Percentiles rank a stretch among this genome's conserved stretches.
phyloP scores from a whole-genome alignment of 1,284 basidiomycete species.

The Cutaneotrichosporon sp. region DNA sequence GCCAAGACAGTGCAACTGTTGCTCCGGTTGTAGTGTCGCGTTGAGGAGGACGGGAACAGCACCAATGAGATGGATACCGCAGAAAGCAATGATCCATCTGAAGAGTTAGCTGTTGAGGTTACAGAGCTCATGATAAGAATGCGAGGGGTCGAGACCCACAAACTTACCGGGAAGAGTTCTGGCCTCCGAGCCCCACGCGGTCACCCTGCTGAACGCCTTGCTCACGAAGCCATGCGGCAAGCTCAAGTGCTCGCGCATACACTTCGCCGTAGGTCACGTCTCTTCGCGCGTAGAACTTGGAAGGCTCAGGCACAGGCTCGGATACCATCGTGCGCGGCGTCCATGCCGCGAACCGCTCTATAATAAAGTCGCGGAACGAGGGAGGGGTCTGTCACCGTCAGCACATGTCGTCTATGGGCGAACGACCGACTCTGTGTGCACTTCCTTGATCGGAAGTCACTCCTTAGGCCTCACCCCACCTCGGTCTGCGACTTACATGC shows the following conservation, averaged over 20 bases:
- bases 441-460: too few species aligned
- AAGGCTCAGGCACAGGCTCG: slow-evolving; percentile 21
- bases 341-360: not conserved
- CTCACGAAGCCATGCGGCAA: slow-evolving; percentile 32
- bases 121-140: too few species aligned
- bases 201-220: slow-evolving; percentile 30
- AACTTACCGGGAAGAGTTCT: slow-evolving; percentile 26
- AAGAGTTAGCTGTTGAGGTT: too few species aligned
- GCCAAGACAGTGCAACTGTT: slow-evolving; percentile 30
- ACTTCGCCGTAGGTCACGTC: slow-evolving; percentile 16
- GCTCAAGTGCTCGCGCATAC: slow-evolving; percentile 16
- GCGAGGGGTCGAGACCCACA: too few species aligned
- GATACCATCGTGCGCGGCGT: slow-evolving; percentile 24
- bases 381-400: not conserved
- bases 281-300: slow-evolving; percentile 8
- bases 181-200: slow-evolving; percentile 34
- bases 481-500: slow-evolving; percentile 25
- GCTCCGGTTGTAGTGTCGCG: slow-evolving; percentile 32
- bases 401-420: too few species aligned
- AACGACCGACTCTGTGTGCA: too few species aligned
- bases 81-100: slow-evolving; percentile 37
- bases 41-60: slow-evolving; percentile 38
- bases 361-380: slow-evolving; percentile 5
- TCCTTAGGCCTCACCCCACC: not conserved
- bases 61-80: slow-evolving; percentile 39